Evolutionary conservation across 192 early-diverging fungal species (phyloP).

Genomic region (Coemansia reversa): DNA sequence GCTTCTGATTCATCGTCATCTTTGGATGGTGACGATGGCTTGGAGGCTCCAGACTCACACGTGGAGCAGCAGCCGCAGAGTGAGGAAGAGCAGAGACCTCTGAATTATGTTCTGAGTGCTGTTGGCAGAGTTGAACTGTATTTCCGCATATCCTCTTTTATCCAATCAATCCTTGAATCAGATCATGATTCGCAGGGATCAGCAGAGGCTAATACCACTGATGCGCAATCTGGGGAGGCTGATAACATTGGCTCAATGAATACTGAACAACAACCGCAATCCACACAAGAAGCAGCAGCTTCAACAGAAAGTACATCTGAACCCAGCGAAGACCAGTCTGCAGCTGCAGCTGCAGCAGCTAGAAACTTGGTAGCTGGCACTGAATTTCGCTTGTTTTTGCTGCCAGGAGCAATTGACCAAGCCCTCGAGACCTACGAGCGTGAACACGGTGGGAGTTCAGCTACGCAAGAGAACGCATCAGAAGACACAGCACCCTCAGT

Average conservation of each 20-base stretch:
- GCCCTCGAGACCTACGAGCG: conserved; percentile 29
- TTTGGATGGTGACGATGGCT: background rate
- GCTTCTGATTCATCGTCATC: background rate
- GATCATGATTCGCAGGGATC: background rate
- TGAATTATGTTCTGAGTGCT: background rate
- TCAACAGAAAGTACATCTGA: background rate
- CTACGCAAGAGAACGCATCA: conserved; percentile 1
- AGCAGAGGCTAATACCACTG: background rate
- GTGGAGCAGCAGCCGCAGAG: background rate
- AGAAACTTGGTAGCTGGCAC: background rate
- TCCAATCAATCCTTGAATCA: background rate
- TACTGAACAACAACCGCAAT: background rate
- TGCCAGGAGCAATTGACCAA: conserved; percentile 46
- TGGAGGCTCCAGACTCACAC: background rate
- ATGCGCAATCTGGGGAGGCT: background rate
- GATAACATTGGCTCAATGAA: background rate
- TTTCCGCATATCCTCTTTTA: background rate
- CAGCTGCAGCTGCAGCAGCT: background rate
- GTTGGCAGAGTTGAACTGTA: conserved; percentile 7
- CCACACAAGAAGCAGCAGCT: background rate
- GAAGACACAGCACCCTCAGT: background rate
- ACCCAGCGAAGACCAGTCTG: background rate
- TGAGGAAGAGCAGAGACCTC: background rate
- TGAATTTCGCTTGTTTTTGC: conserved; percentile 42
- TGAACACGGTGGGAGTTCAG: background rate